These are phyloP conservation scores for Glomus cerebriforme DNA, from an alignment of 192 early-diverging fungal genomes.

Conservation along the genomic window DNA sequence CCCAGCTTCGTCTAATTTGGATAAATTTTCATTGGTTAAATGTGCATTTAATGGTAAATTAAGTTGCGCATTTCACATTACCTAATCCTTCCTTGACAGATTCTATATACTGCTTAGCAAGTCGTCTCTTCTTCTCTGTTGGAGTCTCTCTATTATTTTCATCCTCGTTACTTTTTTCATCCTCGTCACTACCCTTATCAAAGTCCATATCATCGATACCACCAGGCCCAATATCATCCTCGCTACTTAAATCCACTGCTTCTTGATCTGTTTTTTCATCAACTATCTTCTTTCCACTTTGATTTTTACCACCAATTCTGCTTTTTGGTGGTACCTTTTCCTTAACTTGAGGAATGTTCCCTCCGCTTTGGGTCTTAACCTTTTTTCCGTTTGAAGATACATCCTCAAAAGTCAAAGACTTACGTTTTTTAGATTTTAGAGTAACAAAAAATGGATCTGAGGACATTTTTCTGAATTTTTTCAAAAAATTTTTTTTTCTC, in stretches of 20 bases:
- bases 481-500: too few species aligned
- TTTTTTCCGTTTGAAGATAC: not conserved
- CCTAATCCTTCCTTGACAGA: conserved; percentile 69
- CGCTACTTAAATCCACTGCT: conserved; percentile 42
- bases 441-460: conserved; percentile 7
- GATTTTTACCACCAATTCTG: not conserved
- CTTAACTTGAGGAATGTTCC: conserved; percentile 32
- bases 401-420: not conserved
- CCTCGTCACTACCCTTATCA: conserved; percentile 34
- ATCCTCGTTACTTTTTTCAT: conserved; percentile 55
- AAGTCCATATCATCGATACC: conserved; percentile 63
- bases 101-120: conserved; percentile 91
- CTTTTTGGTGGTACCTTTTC: conserved; percentile 28
- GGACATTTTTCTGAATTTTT: not conserved
- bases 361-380: not conserved
- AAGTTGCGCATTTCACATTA: conserved; percentile 24
- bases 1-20: conserved; percentile 61
- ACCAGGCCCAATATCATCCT: conserved; percentile 55
- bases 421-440: not conserved
- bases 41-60: not conserved
- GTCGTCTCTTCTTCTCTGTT: conserved; percentile 87
- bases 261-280: conserved; percentile 38
- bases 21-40: not conserved
- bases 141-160: conserved; percentile 80
- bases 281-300: conserved; percentile 3